Conservation (phyloP, 371 early-diverging fungal species). For the Zancudomyces culisetae region DNA sequence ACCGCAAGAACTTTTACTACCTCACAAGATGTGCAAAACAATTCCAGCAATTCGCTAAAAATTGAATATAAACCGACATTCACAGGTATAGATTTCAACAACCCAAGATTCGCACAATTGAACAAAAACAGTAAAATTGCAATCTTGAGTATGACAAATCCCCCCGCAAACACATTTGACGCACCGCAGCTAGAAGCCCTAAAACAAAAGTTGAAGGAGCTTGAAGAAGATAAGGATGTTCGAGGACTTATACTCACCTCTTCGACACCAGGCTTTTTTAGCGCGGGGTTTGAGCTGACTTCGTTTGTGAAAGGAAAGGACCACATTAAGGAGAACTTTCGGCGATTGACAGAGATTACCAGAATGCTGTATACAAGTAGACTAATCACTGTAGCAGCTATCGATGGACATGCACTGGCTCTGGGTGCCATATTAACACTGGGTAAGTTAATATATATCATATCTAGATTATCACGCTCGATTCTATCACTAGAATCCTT, state of each 20-base stretch:
- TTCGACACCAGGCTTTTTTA: constrained; percentile 10
- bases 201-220: constrained; percentile 4
- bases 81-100: neutral
- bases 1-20: no score
- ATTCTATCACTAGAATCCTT: no score
- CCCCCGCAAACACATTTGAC: constrained; percentile 16
- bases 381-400: constrained; percentile 14
- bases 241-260: constrained; percentile 16
- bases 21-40: no score
- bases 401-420: constrained; percentile 19
- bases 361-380: constrained; percentile 13
- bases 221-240: constrained; percentile 6
- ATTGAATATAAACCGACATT: neutral
- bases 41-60: no score
- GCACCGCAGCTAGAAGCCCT: constrained; percentile 7
- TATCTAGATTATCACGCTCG: no score
- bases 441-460: constrained; percentile 5
- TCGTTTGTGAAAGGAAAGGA: constrained; percentile 6
- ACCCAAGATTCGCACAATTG: neutral
- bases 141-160: constrained; percentile 11
- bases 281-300: constrained; percentile 13
- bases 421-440: constrained; percentile 18
- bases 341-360: constrained; percentile 4
- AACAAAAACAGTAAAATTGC: constrained; percentile 4
- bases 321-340: constrained; percentile 9